Evolutionary conservation across 2,329 filamentous ascomycete species (phyloP).

Genomic region (Cytospora mali): DNA sequence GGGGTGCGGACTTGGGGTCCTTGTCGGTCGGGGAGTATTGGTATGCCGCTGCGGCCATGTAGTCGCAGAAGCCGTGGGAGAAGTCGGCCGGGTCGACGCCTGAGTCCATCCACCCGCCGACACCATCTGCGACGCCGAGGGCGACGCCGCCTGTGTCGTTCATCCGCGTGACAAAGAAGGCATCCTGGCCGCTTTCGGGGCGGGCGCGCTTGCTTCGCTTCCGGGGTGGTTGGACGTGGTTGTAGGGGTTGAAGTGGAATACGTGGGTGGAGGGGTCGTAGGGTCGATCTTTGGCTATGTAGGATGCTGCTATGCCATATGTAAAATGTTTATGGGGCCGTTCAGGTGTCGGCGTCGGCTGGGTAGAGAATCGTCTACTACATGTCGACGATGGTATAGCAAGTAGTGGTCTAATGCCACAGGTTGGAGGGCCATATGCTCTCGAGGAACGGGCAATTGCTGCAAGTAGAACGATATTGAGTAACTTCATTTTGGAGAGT

Average conservation of each 20-base stretch:
- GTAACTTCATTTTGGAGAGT: background rate
- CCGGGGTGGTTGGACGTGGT: slow-evolving; percentile 57
- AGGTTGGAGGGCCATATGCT: slow-evolving; percentile 1
- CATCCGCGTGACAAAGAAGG: slow-evolving; percentile 88
- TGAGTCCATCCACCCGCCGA: slow-evolving; percentile 92
- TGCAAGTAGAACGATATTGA: slow-evolving; percentile 9
- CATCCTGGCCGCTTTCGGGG: slow-evolving; percentile 87
- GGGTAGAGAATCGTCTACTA: slow-evolving; percentile 30
- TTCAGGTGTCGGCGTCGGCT: slow-evolving; percentile 24
- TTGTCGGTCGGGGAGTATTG: slow-evolving; percentile 45
- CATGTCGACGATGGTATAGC: slow-evolving; percentile 8
- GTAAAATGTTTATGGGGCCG: slow-evolving; percentile 58
- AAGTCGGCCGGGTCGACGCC: slow-evolving; percentile 95
- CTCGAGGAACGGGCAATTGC: slow-evolving; percentile 7
- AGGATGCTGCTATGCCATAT: slow-evolving; percentile 74
- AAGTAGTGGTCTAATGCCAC: slow-evolving; percentile 3
- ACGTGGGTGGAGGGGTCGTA: slow-evolving; percentile 71
- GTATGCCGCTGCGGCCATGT: slow-evolving; percentile 81
- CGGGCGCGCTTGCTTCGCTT: slow-evolving; percentile 60
- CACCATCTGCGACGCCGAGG: slow-evolving; percentile 90
- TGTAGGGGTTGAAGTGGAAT: slow-evolving; percentile 71
- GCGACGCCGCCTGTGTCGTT: slow-evolving; percentile 72
- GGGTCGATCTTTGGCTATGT: slow-evolving; percentile 69
- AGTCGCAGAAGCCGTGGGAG: slow-evolving; percentile 88
- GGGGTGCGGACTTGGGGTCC: slow-evolving; percentile 19